Evolutionary conservation across 257 asterid species (phyloP).

Genomic region (Solanum arcanum): DNA sequence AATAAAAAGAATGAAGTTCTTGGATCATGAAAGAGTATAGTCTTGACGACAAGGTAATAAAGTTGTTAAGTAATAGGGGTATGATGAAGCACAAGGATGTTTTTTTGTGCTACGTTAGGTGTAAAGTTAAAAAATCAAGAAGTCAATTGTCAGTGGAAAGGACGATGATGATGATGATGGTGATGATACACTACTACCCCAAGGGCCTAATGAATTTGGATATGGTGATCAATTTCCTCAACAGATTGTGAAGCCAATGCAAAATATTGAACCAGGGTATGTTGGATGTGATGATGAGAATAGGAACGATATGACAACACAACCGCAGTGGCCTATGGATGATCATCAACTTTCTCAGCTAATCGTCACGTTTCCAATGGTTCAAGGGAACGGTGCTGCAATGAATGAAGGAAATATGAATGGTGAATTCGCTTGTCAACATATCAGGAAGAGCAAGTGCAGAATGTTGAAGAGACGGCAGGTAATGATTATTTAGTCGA

Average conservation of each 20-base stretch:
- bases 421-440: neutral
- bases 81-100: neutral
- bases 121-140: neutral
- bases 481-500: neutral
- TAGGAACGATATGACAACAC: no score
- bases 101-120: neutral
- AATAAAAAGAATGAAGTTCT: neutral
- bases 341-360: neutral
- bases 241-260: no score
- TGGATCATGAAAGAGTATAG: neutral
- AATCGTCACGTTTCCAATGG: neutral
- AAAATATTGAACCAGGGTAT: no score
- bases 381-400: neutral
- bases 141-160: neutral
- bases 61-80: neutral
- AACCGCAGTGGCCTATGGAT: neutral
- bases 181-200: no score
- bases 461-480: neutral
- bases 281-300: no score
- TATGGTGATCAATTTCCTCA: neutral
- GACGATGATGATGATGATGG: no score
- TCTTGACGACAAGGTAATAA: neutral
- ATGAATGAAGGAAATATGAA: neutral
- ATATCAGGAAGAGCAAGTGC: neutral
- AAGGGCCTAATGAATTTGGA: neutral